Base-by-base conservation (phyloP, 164 flowering plant species). In the Cinnamomum micranthum region DNA sequence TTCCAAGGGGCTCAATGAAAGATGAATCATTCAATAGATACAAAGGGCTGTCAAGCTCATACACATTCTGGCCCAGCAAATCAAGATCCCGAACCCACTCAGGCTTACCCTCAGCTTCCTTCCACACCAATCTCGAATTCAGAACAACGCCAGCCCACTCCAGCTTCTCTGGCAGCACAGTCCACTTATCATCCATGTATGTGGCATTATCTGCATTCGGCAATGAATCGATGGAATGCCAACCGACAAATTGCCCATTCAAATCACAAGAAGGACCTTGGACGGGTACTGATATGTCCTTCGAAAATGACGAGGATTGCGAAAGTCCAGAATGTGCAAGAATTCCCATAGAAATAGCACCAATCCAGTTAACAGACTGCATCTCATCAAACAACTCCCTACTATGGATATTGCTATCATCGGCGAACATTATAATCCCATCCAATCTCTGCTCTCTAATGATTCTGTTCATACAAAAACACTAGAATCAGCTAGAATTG, bases 81-180 rank as follows among this genome's bases (percentile, higher is more conserved):
- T 91, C 95, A 15, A 93, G 79, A 84, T 92, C 95, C 75, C 79
- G 81, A 51, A 87, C 81, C 99, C 97, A 95, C 11, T 82, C 86
- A 2, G 98, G 97, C 83, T 79, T 93, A 72, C 81, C 94, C 47
- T 81, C 90, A 24, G 75, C 84, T 17, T 87, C 95, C 77, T 85
- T 86, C 98, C 97, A 93, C n/a, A 95, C 77, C 85, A 95, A 80
- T 80, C 90, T 88, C 2, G 99, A 93, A 79, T 89, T 91, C 80
- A 95, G 75, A 35, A 92, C 97, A 85, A 93, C 92, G 41, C 99
- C 98, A 69, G 96, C 84, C 99, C 99, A 95, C 70, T 95, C 99
- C 73, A 93, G 74, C 88, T 88, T 90, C 81, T 82, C 86, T 0
- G 98, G 99, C 74, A 95, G 76, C 74, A 92, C 98, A 67, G 87